Evolutionary conservation across 352 stramenopile species (phyloP).

Genomic region (Globisporangium emineosum): DNA sequence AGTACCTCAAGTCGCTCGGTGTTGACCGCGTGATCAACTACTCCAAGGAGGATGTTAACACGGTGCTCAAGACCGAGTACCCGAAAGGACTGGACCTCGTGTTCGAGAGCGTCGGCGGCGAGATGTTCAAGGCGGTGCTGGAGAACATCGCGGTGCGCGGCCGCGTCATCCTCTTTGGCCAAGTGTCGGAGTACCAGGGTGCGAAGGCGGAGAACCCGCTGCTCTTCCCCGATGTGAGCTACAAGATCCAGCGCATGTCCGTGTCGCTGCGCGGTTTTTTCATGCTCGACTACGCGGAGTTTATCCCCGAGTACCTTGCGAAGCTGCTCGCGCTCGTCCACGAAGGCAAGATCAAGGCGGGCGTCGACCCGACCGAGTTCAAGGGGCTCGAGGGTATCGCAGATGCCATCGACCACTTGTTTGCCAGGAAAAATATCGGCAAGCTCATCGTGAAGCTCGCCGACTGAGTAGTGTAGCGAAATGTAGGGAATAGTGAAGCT

Average conservation of each 20-base stretch:
- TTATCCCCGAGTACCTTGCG: slow-evolving; percentile 34
- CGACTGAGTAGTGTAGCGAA: neutral
- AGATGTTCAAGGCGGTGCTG: slow-evolving; percentile 33
- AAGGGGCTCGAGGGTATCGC: slow-evolving; percentile 46
- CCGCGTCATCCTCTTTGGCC: slow-evolving; percentile 41
- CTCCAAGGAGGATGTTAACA: slow-evolving; percentile 42
- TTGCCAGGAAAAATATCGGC: slow-evolving; percentile 46
- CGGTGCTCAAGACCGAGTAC: too few relatives aligned
- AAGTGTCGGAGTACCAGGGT: slow-evolving; percentile 44
- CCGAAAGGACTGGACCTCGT: slow-evolving; percentile 37
- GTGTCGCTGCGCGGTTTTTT: slow-evolving; percentile 34
- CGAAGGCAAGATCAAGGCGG: slow-evolving; percentile 38
- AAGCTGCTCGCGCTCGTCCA: slow-evolving; percentile 40
- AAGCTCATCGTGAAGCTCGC: slow-evolving; percentile 62
- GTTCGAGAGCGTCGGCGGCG: slow-evolving; percentile 44
- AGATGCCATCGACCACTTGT: slow-evolving; percentile 50
- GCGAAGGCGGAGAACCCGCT: slow-evolving; percentile 17
- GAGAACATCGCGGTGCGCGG: slow-evolving; percentile 28
- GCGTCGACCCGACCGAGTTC: slow-evolving; percentile 32
- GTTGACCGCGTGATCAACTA: slow-evolving; percentile 74
- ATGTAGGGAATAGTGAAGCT: neutral
- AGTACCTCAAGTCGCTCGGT: slow-evolving; percentile 51
- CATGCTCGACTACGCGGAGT: slow-evolving; percentile 29
- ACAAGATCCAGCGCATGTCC: slow-evolving; percentile 19
- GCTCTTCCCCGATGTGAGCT: slow-evolving; percentile 9